Conservation (phyloP, 441 rosid species). For the Lepidium campestre region DNA sequence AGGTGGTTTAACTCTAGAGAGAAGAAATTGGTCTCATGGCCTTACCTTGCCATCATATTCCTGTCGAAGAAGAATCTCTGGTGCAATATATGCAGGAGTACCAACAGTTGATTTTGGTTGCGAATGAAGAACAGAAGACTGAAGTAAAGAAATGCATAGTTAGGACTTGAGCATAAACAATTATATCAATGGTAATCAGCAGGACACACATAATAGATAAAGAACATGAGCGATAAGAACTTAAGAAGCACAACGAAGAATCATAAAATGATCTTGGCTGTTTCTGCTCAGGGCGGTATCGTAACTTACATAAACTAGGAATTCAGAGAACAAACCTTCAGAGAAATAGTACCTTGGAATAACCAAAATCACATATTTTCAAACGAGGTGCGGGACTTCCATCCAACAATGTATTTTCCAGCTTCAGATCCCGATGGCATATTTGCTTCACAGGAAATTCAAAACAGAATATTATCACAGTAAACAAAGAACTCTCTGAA, state of each 20-base stretch:
- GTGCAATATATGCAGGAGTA: conserved; percentile 78
- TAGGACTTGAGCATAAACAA: not conserved
- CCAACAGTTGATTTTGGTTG: conserved; percentile 75
- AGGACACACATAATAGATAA: not conserved
- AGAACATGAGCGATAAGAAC: not conserved
- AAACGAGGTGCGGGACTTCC: conserved; percentile 83
- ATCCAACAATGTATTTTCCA: conserved; percentile 65
- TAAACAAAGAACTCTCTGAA: not conserved
- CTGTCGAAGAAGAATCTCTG: conserved; percentile 52
- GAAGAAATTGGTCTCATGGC: not conserved
- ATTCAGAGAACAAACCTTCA: conserved; percentile 22
- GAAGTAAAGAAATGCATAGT: conserved; percentile 4
- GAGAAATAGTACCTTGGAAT: conserved; percentile 67
- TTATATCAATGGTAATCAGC: not conserved
- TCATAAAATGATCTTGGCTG: not conserved
- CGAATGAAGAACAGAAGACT: conserved; percentile 69
- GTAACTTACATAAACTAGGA: not conserved
- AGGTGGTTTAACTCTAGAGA: not conserved
- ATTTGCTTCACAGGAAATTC: conserved; percentile 27
- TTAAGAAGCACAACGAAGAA: not conserved
- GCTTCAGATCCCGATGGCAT: conserved; percentile 38
- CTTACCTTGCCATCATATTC: conserved; percentile 72
- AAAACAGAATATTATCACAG: not conserved
- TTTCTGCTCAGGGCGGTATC: not conserved
- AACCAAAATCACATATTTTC: conserved; percentile 94